Evolutionary conservation across 352 stramenopile genomes (phyloP).

Genomic region (Globisporangium camurandrum): DNA sequence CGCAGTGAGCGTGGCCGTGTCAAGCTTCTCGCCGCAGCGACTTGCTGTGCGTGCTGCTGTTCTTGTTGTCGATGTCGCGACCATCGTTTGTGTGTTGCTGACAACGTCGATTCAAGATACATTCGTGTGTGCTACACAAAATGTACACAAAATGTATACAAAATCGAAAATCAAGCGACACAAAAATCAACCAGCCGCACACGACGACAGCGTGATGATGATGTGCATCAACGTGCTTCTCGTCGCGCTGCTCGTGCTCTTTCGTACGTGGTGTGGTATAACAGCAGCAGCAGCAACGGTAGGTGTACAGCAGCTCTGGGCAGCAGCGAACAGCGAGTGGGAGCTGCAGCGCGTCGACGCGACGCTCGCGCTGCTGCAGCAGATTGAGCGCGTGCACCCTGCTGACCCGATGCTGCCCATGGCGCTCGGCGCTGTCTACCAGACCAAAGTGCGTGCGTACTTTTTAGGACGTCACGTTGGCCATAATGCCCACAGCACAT

Average conservation of each 20-base stretch:
- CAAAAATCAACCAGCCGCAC: too few species aligned
- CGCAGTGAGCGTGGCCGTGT: conserved; percentile 14
- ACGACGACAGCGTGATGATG: neutral
- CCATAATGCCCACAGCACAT: neutral
- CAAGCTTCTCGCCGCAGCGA: conserved; percentile 19
- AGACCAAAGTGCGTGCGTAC: conserved; percentile 11
- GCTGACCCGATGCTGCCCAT: conserved; percentile 14
- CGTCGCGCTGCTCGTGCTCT: neutral
- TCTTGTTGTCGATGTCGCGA: neutral
- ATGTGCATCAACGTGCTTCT: neutral
- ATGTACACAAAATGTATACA: too few species aligned
- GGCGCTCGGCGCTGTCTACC: conserved; percentile 24
- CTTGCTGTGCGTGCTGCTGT: neutral
- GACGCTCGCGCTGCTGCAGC: conserved; percentile 19
- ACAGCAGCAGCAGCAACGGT: neutral
- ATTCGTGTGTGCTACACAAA: conserved; percentile 4
- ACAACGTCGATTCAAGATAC: conserved; percentile 6
- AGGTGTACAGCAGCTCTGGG: conserved; percentile 19
- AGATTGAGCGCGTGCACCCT: conserved; percentile 18
- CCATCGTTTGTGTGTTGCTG: neutral
- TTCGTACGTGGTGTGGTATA: neutral
- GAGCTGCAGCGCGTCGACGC: conserved; percentile 16
- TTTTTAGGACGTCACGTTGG: neutral
- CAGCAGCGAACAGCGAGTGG: conserved; percentile 17
- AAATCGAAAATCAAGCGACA: neutral